Evolutionary conservation across 2,329 filamentous ascomycete species (phyloP).

Genomic region (Sarocladium kiliense): DNA sequence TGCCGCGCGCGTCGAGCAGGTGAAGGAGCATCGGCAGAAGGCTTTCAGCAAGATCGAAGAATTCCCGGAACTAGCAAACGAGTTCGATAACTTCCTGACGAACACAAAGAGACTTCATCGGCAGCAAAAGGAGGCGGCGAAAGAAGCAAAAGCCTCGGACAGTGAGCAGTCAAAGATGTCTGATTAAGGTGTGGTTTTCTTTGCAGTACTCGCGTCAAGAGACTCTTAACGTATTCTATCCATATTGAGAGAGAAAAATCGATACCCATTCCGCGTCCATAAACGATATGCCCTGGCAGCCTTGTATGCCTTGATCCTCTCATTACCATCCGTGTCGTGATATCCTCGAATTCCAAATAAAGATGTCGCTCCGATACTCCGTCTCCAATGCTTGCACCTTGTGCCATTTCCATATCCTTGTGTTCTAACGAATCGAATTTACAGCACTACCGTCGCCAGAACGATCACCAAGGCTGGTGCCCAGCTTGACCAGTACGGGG

Average conservation of each 20-base stretch:
- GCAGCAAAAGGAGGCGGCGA: not conserved
- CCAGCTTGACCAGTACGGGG: not conserved
- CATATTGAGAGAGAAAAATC: not conserved
- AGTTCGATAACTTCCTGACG: not conserved
- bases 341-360: not conserved
- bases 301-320: not conserved
- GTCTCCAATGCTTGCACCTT: not conserved
- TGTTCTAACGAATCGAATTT: not conserved
- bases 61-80: not conserved
- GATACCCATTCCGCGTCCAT: not conserved
- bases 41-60: not conserved
- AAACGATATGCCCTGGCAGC: not conserved
- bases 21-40: constrained; percentile 4
- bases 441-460: not conserved
- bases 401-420: not conserved
- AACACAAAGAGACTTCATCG: not conserved
- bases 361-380: not conserved
- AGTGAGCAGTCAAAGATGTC: not conserved
- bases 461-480: not conserved
- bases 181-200: not conserved
- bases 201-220: not conserved
- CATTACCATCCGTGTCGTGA: not conserved
- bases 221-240: not conserved
- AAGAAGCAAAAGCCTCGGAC: not conserved
- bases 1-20: not conserved